Evolutionary conservation across 129 eudicot species (phyloP), one percentile per base, ranked within the genome.

Genomic region (Heracleum sosnowskyi): DNA sequence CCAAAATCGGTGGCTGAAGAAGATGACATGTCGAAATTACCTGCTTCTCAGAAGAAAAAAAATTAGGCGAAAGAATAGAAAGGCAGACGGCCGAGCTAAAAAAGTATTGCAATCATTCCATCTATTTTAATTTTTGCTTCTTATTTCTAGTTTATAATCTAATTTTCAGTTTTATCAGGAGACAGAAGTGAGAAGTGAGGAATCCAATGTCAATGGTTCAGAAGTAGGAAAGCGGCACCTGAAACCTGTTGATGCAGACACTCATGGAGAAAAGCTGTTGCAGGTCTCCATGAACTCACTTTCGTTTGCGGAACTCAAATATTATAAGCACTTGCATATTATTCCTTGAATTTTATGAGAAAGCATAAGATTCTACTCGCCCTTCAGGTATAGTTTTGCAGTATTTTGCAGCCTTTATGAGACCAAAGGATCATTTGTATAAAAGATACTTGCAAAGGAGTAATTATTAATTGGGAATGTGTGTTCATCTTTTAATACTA

Each of bases 1-100:
- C n/a, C n/a, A n/a, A n/a, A n/a, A n/a, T n/a, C n/a, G n/a, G n/a
- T 44, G 84, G 78, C 91, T 4, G 97, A 91, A 80, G 98, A 95
- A 84, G 96, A 91, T 47, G 97, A 91, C 78, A 83, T 91, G 85
- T 86, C 97, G 39, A 91, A 89, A 79, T 78, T 94, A 81, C 88
- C 91, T 22, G 92, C 98, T 84, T 79, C 96, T 34, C 98, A 94
- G 86, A 91, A 91, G 80, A 94, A 91, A 91, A 94, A 91, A 83
- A 35, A 91, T 91, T 91, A 90, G 92, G 85, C 98, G 91, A 82
- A 94, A 94, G 78, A 97, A 90, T 81, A 88, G 92, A 80, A 94
- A 94, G 78, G 98, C 98, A 70, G 98, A 91, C 77, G 97, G 96
- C 70, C 86, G 96, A 63, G 98, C 96, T 74, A 94, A 94, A 83